A percentile compares a stretch with the other conserved stretches of the same genome.
Conservation (phyloP, 148 eudicot species). For the Tetragonia tetragonoides region DNA sequence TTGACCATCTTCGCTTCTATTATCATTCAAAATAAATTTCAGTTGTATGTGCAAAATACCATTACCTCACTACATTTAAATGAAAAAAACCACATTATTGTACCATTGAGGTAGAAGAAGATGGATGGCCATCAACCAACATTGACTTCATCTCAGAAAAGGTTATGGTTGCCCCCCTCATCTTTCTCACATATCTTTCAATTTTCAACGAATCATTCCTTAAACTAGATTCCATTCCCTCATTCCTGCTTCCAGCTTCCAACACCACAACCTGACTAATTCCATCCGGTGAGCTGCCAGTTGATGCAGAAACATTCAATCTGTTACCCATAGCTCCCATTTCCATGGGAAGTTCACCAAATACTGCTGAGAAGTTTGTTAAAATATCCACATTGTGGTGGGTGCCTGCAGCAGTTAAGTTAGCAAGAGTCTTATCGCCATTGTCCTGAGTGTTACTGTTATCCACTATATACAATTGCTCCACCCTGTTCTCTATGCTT, state of each 20-base stretch:
- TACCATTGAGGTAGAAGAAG: slow-evolving; percentile 40
- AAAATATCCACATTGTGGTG: not conserved
- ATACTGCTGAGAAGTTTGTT: not conserved
- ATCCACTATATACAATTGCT: not conserved
- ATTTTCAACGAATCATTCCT: slow-evolving; percentile 26
- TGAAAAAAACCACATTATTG: slow-evolving; percentile 11
- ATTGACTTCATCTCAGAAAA: slow-evolving; percentile 54
- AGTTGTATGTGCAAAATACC: not conserved
- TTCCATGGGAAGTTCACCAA: not conserved
- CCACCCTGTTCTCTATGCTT: slow-evolving; percentile 9
- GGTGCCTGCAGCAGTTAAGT: not conserved
- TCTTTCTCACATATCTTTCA: slow-evolving; percentile 30
- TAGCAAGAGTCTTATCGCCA: not conserved
- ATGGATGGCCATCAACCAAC: slow-evolving; percentile 31
- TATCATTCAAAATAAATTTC: slow-evolving; percentile 17
- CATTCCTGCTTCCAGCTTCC: slow-evolving; percentile 8
- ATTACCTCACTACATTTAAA: not conserved
- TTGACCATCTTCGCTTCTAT: slow-evolving; percentile 42
- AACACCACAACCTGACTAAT: slow-evolving; percentile 13
- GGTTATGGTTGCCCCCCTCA: slow-evolving; percentile 36
- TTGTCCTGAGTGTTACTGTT: not conserved
- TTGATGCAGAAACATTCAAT: not conserved
- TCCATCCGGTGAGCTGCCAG: not conserved
- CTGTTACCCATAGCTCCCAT: not conserved
- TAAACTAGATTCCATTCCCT: slow-evolving; percentile 8